A percentile compares a stretch with the other conserved stretches of the same genome.
Evolutionary conservation across 129 eudicot species (phyloP).

Genomic region (Deinandra increscens): DNA sequence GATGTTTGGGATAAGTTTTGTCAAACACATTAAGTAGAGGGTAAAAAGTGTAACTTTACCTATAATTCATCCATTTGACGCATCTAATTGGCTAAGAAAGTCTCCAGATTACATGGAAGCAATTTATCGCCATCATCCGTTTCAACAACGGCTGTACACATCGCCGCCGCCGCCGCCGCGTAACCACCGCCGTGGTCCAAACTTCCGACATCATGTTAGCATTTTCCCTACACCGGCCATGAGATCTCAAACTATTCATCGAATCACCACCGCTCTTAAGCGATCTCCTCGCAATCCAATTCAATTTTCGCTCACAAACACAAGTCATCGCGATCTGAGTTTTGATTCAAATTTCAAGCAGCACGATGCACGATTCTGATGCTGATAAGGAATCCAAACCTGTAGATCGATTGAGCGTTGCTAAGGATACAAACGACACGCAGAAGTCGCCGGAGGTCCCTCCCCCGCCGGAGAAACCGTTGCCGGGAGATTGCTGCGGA

Average conservation of each 20-base stretch:
- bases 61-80: slow-evolving; percentile 18
- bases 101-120: neutral
- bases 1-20: neutral
- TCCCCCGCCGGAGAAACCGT: slow-evolving; percentile 91
- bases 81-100: slow-evolving; percentile 13
- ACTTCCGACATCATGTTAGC: slow-evolving; percentile 29
- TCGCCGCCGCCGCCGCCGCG: slow-evolving; percentile 27
- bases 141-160: slow-evolving; percentile 40
- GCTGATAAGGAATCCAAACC: slow-evolving; percentile 19
- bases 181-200: slow-evolving; percentile 1
- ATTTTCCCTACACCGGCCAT: slow-evolving; percentile 28
- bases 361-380: slow-evolving; percentile 33
- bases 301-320: slow-evolving; percentile 12
- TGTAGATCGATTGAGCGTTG: slow-evolving; percentile 8
- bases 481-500: slow-evolving; percentile 91
- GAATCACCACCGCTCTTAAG: slow-evolving; percentile 28
- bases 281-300: slow-evolving; percentile 24
- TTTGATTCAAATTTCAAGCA: slow-evolving; percentile 4
- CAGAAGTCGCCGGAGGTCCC: slow-evolving; percentile 41
- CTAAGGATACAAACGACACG: slow-evolving; percentile 31
- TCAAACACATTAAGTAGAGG: slow-evolving; percentile 1
- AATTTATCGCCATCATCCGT: slow-evolving; percentile 29
- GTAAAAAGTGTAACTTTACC: neutral
- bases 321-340: slow-evolving; percentile 10
- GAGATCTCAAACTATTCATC: slow-evolving; percentile 26